phyloP scores from a whole-genome alignment of 495 filamentous ascomycete genomes.

The Talaromyces nanjingensis region DNA sequence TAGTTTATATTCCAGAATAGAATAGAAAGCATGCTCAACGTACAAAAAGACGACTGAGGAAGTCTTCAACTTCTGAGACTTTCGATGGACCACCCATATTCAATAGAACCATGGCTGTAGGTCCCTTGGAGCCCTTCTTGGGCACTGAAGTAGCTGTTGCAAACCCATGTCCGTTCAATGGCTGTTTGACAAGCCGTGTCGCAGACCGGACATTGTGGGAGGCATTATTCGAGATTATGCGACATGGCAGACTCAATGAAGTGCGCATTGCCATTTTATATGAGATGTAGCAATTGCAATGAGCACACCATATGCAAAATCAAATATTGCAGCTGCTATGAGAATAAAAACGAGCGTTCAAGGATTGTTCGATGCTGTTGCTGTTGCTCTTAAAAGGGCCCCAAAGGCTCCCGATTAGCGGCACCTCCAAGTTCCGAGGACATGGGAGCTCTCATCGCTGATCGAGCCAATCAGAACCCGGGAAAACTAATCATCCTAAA shows the following conservation, averaged over 20 bases:
- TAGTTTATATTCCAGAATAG: not conserved
- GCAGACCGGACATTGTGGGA: slow-evolving; percentile 8
- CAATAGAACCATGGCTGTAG: slow-evolving; percentile 95
- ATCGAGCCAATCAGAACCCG: slow-evolving; percentile 5
- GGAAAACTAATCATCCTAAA: slow-evolving; percentile 5
- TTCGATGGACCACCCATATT: slow-evolving; percentile 99
- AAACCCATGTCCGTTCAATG: slow-evolving; percentile 29
- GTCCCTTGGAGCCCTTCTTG: slow-evolving; percentile 54
- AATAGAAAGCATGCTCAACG: slow-evolving; percentile 13
- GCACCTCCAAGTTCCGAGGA: not conserved
- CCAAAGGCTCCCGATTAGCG: not conserved
- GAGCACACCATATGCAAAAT: not conserved
- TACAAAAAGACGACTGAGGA: slow-evolving; percentile 92
- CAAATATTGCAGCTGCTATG: not conserved
- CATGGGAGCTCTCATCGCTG: not conserved
- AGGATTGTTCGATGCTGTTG: not conserved
- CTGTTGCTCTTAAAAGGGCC: not conserved
- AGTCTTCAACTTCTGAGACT: slow-evolving; percentile 77
- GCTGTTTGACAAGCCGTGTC: not conserved
- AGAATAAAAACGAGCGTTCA: not conserved
- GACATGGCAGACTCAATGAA: slow-evolving; percentile 24
- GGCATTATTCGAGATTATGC: slow-evolving; percentile 11
- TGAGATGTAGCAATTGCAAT: not conserved
- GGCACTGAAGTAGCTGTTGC: slow-evolving; percentile 69
- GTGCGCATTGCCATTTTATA: slow-evolving; percentile 32